Base-by-base conservation (phyloP, 2,329 filamentous ascomycete species). In the Aspergillus quadricinctus region DNA sequence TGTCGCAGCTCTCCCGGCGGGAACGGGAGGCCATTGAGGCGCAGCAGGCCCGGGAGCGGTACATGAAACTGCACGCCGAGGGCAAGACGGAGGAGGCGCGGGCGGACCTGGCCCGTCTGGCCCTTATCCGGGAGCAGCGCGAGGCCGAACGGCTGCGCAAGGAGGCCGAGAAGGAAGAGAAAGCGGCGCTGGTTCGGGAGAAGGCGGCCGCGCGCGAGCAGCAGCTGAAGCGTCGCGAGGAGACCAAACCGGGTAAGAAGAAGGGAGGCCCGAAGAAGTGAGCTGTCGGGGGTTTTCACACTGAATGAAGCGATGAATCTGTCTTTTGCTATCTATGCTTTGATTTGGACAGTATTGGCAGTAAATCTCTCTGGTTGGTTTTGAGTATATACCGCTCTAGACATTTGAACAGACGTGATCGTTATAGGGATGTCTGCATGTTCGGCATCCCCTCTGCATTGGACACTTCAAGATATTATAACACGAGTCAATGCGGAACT, bases 71-170 rank as follows among this genome's bases (percentile, higher is more conserved):
- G 66, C 93, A 97, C 69, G 90, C 92, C 56, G 89, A 92, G 70
- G 93, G 93, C 68, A 97, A 97, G 85, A 97, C 94, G 48, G 94
- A 99, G 59, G 90, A 97, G 81, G 92, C 93, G 49, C 88, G 90
- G 72, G 88, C 90, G 4, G 94, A 99, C 75, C 71, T 97, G 64
- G 93, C 91, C 57, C 84, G 94, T 55, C 77, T 99, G 68, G 86
- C 81, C 73, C 72, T 93, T 57, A 91, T 99, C 64, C 85, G 87
- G 49, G 90, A 96, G 81, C 88, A 91, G 78, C 85, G 94, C 61
- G 92, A 90, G 68, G 87, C 88, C 21, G 93, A 96, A 69, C 85
- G 90, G 53, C 89, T 87, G 29, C 81, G 91, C 66, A 92, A 93
- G 81, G 84, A 90, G 78, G 93, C 85, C 2, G 85, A 87, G 84